Base-by-base conservation (phyloP, 129 eudicot genomes). In the Scalesia atractyloides region DNA sequence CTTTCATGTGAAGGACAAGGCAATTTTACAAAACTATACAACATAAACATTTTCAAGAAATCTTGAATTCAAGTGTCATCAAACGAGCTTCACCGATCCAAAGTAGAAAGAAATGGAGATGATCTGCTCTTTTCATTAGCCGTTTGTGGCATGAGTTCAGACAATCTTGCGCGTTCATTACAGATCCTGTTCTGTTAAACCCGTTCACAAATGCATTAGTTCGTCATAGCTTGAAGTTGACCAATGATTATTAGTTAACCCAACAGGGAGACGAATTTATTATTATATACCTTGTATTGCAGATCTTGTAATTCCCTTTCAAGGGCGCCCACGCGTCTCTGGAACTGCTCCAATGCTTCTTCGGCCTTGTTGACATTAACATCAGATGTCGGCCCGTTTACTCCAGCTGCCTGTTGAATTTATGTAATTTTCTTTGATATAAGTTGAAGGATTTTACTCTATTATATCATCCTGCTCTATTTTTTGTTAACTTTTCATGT, bases 311-410 rank as follows among this genome's bases (percentile, higher is more conserved):
- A 65, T 68, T 89, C 96, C 79, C 80, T 90, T 76, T 87, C 86
- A 10, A 93, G 80, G 33, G 89, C 65, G 73, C 39, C 72, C 4
- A 86, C 76, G 18, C 81, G 86, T 46, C 37, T 71, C 34, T 68
- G 80, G 41, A 93, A 92, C 76, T 86, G 82, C 59, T 86, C 87
- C 37, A 93, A 87, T 61, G 98, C 96, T 76, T 87, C 89, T 83
- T 93, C 96, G 6, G 97, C 97, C 68, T 36, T 80, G 37, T 86
- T 73, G 64, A 82, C 64, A 49, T 53, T 79, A 57, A 86, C 77
- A 74, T 86, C 86, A 49, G 88, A 84, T 69, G 76, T 14, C 57
- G 85, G 84, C 39, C 73, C 84, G 5, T 82, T 75, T 54, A 90
- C 82, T 66, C 97, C 97, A 30, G 97, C 87, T 65, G 87, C 90